phyloP scores from a whole-genome alignment of 2,329 filamentous ascomycete species.

The Dactylellina sp. region DNA sequence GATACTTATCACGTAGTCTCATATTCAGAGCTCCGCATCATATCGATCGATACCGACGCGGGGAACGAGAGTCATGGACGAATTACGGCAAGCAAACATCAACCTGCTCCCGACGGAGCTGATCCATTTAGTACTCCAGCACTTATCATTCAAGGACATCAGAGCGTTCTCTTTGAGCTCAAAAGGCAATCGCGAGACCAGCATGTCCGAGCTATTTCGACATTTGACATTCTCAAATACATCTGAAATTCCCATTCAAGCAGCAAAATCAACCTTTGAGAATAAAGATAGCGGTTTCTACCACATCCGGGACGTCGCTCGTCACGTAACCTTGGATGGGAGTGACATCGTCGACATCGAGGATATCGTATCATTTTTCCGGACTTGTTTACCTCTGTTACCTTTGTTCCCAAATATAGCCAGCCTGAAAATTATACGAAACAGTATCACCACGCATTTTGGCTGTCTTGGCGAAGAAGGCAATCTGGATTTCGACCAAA shows the following conservation, averaged over 20 bases:
- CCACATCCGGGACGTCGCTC: background rate
- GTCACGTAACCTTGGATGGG: slow-evolving; percentile 33
- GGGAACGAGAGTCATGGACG: background rate
- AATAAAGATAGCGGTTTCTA: background rate
- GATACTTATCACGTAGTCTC: too few relatives aligned
- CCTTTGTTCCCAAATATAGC: slow-evolving; percentile 13
- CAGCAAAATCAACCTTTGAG: background rate
- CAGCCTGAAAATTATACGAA: slow-evolving; percentile 23
- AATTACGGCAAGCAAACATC: too few relatives aligned
- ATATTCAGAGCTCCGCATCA: too few relatives aligned
- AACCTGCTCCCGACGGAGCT: slow-evolving; percentile 18
- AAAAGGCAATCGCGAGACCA: background rate
- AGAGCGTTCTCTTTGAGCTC: slow-evolving; percentile 20
- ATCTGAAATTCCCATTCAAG: background rate
- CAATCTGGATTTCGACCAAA: slow-evolving; percentile 1
- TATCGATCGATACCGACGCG: background rate
- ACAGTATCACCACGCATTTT: background rate
- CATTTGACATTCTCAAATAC: slow-evolving; percentile 2
- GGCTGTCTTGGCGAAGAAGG: background rate
- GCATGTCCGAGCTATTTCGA: slow-evolving; percentile 7
- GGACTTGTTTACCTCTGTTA: slow-evolving; percentile 2
- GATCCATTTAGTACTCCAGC: slow-evolving; percentile 14
- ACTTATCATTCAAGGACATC: slow-evolving; percentile 13
- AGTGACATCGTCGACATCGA: slow-evolving; percentile 2
- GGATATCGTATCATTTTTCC: slow-evolving; percentile 19